These are phyloP conservation scores for Tubosaeta brunneosetosa DNA, from an alignment of 768 basidiomycete species.

Conservation along the genomic window DNA sequence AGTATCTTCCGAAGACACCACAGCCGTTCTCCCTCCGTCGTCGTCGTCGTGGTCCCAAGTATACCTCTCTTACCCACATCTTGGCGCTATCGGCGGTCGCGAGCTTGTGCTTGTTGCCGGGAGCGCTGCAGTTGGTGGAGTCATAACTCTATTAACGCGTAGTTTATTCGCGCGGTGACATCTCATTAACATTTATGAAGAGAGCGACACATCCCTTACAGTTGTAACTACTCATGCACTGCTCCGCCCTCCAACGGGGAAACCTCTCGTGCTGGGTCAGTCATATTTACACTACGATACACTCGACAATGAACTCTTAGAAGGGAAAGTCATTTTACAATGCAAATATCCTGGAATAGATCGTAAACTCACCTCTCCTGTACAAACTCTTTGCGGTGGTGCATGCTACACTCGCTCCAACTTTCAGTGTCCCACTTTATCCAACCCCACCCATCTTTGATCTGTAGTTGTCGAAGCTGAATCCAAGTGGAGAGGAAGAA, in stretches of 20 bases:
- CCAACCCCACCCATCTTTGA: constrained; percentile 68
- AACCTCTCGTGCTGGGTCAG: neutral
- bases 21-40: neutral
- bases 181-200: neutral
- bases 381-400: constrained; percentile 39
- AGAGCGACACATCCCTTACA: neutral
- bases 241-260: neutral
- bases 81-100: constrained; percentile 9
- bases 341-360: neutral
- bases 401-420: constrained; percentile 43
- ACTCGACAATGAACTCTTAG: constrained; percentile 30
- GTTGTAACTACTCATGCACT: neutral
- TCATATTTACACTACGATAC: constrained; percentile 23
- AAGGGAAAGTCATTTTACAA: neutral
- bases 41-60: constrained; percentile 9
- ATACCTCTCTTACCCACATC: constrained; percentile 8
- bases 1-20: neutral
- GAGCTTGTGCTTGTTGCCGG: constrained; percentile 28
- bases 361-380: constrained; percentile 40
- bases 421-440: constrained; percentile 51
- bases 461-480: constrained; percentile 31
- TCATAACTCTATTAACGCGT: constrained; percentile 20
- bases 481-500: neutral
- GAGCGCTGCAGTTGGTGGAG: constrained; percentile 26
- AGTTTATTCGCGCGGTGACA: constrained; percentile 18